These are phyloP conservation scores for Leccinum barrowsii DNA, from an alignment of 768 basidiomycete species.

Conservation along the genomic window DNA sequence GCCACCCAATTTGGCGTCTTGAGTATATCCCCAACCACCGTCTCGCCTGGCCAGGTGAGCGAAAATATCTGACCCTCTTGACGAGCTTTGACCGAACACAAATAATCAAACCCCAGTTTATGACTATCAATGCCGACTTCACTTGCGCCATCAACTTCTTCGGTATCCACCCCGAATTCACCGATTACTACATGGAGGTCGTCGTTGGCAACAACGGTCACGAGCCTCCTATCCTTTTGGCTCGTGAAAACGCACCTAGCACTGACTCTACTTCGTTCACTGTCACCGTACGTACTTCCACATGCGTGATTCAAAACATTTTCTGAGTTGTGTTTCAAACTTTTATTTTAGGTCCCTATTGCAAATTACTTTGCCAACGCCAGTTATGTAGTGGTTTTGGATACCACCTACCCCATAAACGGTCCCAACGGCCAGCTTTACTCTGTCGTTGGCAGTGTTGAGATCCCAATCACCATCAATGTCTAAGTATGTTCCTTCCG, in stretches of 20 bases:
- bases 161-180: conserved; percentile 19
- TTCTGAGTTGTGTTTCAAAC: conserved; percentile 4
- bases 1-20: conserved; percentile 21
- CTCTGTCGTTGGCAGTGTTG: conserved; percentile 15
- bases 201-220: conserved; percentile 29
- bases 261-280: not conserved
- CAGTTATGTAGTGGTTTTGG: conserved; percentile 16
- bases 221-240: conserved; percentile 30
- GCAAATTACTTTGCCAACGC: conserved; percentile 17
- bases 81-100: conserved; percentile 1
- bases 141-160: conserved; percentile 23
- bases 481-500: conserved; percentile 3
- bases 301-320: not conserved
- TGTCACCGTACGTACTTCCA: not conserved
- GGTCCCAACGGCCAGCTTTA: conserved; percentile 7
- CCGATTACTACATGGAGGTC: conserved; percentile 36
- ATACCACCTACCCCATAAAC: conserved; percentile 20
- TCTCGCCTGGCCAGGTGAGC: conserved; percentile 26
- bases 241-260: not conserved
- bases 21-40: conserved; percentile 16
- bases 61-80: not conserved
- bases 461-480: conserved; percentile 14
- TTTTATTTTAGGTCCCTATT: conserved; percentile 19
- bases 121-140: conserved; percentile 24
- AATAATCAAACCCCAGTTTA: conserved; percentile 5